Evolutionary conservation across 805 yeast species (phyloP).

Genomic region (Candida palmyrensis): DNA sequence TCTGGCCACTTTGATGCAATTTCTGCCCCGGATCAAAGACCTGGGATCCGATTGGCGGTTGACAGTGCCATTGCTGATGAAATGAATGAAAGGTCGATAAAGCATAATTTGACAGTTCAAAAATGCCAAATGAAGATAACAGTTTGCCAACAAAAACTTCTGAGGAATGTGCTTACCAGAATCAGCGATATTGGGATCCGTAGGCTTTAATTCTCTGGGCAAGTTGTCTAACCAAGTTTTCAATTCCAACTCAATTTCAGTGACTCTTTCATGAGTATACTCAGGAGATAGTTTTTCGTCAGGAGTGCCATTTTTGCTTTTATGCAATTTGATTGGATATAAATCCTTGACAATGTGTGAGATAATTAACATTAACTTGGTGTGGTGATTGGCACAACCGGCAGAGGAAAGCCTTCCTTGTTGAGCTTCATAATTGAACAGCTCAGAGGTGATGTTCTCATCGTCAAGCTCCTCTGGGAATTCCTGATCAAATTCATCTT

Average conservation of each 20-base stretch:
- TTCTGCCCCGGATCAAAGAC: conserved; percentile 69
- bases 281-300: conserved; percentile 24
- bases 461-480: conserved; percentile 83
- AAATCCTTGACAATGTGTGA: conserved; percentile 66
- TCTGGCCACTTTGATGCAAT: conserved; percentile 80
- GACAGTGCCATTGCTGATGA: conserved; percentile 52
- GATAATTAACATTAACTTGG: conserved; percentile 65
- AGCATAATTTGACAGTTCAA: conserved; percentile 75
- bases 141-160: conserved; percentile 66
- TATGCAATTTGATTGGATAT: conserved; percentile 61
- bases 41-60: conserved; percentile 43
- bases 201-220: conserved; percentile 69
- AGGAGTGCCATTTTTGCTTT: conserved; percentile 8
- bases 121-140: conserved; percentile 65
- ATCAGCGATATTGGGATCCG: conserved; percentile 43
- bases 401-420: conserved; percentile 58
- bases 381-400: conserved; percentile 82
- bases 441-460: conserved; percentile 71
- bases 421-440: conserved; percentile 45
- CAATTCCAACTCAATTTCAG: conserved; percentile 62
- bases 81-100: conserved; percentile 86
- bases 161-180: conserved; percentile 33
- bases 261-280: conserved; percentile 42
- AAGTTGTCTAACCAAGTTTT: conserved; percentile 66
- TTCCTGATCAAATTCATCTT: conserved; percentile 83